Conservation (phyloP, 2,329 filamentous ascomycete genomes). For the Thermoascus crustaceus region DNA sequence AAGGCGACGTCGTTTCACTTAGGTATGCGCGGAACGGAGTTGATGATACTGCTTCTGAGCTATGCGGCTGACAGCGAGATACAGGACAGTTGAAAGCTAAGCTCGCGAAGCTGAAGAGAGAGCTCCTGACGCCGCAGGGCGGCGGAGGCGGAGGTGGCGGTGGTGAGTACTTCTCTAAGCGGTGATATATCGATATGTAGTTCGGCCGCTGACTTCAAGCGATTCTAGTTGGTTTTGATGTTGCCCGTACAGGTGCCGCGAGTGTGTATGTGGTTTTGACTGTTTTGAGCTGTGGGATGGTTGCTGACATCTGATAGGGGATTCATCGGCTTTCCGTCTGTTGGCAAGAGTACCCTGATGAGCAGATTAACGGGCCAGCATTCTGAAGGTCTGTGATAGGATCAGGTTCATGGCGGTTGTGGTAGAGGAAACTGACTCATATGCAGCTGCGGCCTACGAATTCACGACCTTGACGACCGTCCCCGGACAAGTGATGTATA, state of each 20-base stretch:
- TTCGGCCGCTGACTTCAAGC: constrained; percentile 13
- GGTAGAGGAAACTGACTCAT: constrained; percentile 11
- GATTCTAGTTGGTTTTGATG: constrained; percentile 72
- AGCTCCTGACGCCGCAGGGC: constrained; percentile 75
- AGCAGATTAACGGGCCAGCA: constrained; percentile 89
- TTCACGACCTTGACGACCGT: constrained; percentile 98
- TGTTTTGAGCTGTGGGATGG: constrained; percentile 1
- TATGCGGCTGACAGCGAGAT: constrained; percentile 6
- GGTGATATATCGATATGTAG: constrained; percentile 1
- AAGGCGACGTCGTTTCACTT: constrained; percentile 91
- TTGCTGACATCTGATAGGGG: constrained; percentile 40
- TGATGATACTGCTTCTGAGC: too few relatives aligned
- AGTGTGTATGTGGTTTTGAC: constrained; percentile 54
- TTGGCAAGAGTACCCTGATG: constrained; percentile 98
- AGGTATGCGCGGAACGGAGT: constrained; percentile 42
- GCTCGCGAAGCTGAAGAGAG: constrained; percentile 92
- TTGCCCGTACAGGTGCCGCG: constrained; percentile 92
- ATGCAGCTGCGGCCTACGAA: constrained; percentile 78
- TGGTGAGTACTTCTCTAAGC: constrained; percentile 28
- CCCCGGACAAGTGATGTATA: constrained; percentile 90
- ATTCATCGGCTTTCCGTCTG: constrained; percentile 96
- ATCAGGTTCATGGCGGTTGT: constrained; percentile 1
- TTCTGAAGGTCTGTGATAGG: constrained; percentile 56
- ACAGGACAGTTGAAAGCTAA: constrained; percentile 87
- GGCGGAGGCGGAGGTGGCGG: constrained; percentile 78